Evolutionary conservation across 2,329 filamentous ascomycete genomes (phyloP).

Genomic region (Xylaria sp.): DNA sequence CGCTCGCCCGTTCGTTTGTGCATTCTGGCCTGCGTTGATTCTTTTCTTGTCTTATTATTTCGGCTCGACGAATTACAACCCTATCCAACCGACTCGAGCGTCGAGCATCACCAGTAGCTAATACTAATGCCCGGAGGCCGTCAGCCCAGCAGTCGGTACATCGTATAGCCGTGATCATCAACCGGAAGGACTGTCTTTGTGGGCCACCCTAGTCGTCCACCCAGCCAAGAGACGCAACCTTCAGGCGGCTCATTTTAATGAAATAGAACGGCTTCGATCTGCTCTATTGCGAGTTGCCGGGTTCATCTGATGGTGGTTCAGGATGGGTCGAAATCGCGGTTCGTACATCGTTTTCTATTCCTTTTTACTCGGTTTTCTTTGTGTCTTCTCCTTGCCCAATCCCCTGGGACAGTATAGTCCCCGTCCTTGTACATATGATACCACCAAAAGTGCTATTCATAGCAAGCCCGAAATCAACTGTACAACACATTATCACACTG

Average conservation of each 20-base stretch:
- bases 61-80: slow-evolving; percentile 6
- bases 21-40: slow-evolving; percentile 16
- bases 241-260: slow-evolving; percentile 16
- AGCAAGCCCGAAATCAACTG: slow-evolving; percentile 9
- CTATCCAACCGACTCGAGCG: neutral
- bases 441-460: neutral
- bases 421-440: neutral
- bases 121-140: neutral
- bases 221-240: slow-evolving; percentile 13
- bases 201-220: slow-evolving; percentile 23
- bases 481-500: slow-evolving; percentile 22
- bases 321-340: slow-evolving; percentile 60
- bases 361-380: slow-evolving; percentile 13
- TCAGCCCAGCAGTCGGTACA: slow-evolving; percentile 5
- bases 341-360: slow-evolving; percentile 41
- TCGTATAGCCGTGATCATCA: slow-evolving; percentile 13
- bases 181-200: slow-evolving; percentile 13
- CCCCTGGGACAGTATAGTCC: slow-evolving; percentile 6
- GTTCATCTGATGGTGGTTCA: slow-evolving; percentile 28
- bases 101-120: neutral
- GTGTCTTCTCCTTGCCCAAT: slow-evolving; percentile 7
- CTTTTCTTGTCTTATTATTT: slow-evolving; percentile 12
- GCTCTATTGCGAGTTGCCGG: slow-evolving; percentile 15
- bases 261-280: slow-evolving; percentile 17
- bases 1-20: slow-evolving; percentile 11